Evolutionary conservation across 495 filamentous ascomycete species (phyloP), one percentile per base, ranked within the genome.

Genomic region (Tetracladium setigerum): DNA sequence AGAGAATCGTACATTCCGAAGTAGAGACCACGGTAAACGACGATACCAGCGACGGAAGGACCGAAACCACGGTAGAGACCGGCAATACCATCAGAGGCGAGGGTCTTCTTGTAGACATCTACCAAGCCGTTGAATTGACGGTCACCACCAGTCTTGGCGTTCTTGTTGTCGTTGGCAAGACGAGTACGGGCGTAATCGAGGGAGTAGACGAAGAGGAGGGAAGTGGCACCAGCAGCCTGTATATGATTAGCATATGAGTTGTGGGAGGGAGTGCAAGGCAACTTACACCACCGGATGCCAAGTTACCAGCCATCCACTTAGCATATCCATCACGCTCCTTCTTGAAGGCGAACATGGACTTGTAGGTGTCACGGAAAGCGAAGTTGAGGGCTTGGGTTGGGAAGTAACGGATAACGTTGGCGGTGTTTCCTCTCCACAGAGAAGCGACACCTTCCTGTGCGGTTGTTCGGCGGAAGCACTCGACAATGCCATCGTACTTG

Each of bases 321-420:
- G 70, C 70, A 71, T 98, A 98, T 60, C 92, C 92, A 74, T 98
- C 92, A 72, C 84, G 82, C 44, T 98, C 92, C 84, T 97, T 97
- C 89, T 96, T 98, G 86, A 85, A 98, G 67, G 87, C 84, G 84
- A 98, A 98, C 91, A 97, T 95, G 58, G 82, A 76, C 87, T 98
- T 98, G 87, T 95, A 98, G 81, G 90, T 95, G 71, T 98, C 92
- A 75, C 94, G 94, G 92, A 98, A 98, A 64, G 92, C 92, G 69
- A 98, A 98, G 88, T 98, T 98, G 66, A 98, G 76, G 56, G 92
- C 92, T 82, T 98, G 92, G 65, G 92, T 98, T 56, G 92, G 92
- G 87, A 98, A 98, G 81, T 98, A 98, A 83, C 92, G 94, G 78
- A 98, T 95, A 73, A 98, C 92, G 83, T 98, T 98, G 86, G 92